Evolutionary conservation across 208 protist species (phyloP), one percentile per base, ranked within the genome.

Genomic region (Phytomonas sp.): DNA sequence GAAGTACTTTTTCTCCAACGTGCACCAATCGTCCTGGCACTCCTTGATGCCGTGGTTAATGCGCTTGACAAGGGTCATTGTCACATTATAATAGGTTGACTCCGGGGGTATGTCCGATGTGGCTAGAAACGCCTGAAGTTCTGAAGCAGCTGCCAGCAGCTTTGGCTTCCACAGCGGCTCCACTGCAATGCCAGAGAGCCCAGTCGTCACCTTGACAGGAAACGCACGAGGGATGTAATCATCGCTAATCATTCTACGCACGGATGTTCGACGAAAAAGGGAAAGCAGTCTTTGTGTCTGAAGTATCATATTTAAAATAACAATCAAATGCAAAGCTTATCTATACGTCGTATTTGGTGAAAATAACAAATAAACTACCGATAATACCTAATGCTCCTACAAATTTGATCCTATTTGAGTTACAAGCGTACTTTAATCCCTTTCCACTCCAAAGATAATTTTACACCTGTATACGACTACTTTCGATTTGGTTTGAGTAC

Each of bases 121-220:
- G 51, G 69, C 80, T 29, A 96, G 80, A 66, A 94, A 96, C 11
- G 84, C 84, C 75, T 94, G 81, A 46, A 96, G 77, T 81, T 96
- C 88, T 33, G 88, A 78, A 0, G 87, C 78, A 0, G 91, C 91
- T 1, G 91, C 91, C 40, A 93, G 83, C 70, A 96, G 72, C 70
- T 96, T 96, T 37, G 91, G 91, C 75, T 96, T 96, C 88, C 91
- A 96, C 56, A 96, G 79, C 37, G 91, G 91, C 75, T 96, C 88
- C 28, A 96, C 91, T 7, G 88, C 81, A n/a, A 96, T 79, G 66
- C 91, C 91, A 23, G 91, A 85, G 23, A 96, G 77, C 69, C 91
- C 91, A 6, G 88, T 96, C 34, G 91, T 96, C 59, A 88, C 81
- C 75, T 96, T 96, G 26, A 96, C 91, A n/a, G 91, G 91, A 68